Conservation (phyloP, 139 green algal genomes). For the Closterium sp. region DNA sequence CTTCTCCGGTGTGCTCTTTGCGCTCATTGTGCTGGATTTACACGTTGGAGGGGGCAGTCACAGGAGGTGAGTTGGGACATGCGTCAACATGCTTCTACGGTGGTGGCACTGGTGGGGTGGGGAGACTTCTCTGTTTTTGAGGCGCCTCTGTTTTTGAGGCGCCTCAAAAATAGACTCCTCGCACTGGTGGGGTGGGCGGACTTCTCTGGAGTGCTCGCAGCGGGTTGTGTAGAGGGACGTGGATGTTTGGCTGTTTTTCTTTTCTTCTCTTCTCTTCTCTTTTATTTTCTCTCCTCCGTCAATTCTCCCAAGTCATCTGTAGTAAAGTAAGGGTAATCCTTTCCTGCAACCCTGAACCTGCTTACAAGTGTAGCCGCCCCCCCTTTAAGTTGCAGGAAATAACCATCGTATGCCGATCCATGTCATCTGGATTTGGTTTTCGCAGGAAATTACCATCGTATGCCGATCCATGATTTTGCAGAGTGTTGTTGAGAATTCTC, state of each 20-base stretch:
- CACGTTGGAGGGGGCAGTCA: slow-evolving; percentile 8
- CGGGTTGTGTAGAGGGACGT: background rate
- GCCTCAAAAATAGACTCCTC: too few relatives aligned
- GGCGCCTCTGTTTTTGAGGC: background rate
- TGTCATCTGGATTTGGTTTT: too few relatives aligned
- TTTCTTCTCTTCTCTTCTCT: background rate
- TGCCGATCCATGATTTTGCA: too few relatives aligned
- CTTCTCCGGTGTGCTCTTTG: slow-evolving; percentile 74
- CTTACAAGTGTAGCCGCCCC: too few relatives aligned
- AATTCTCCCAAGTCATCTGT: too few relatives aligned
- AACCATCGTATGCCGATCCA: too few relatives aligned
- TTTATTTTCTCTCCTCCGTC: background rate
- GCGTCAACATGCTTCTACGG: background rate
- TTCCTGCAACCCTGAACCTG: too few relatives aligned
- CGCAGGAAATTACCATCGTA: too few relatives aligned
- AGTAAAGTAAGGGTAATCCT: too few relatives aligned
- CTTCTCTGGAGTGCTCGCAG: background rate
- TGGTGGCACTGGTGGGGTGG: background rate
- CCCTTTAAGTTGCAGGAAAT: too few relatives aligned
- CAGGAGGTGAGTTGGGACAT: background rate
- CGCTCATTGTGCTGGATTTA: slow-evolving; percentile 66
- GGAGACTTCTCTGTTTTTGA: background rate
- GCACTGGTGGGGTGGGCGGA: too few relatives aligned
- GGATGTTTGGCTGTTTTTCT: background rate
- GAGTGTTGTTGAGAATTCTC: too few relatives aligned